phyloP scores from a whole-genome alignment of 2,329 filamentous ascomycete species.

The Phoma sp. region DNA sequence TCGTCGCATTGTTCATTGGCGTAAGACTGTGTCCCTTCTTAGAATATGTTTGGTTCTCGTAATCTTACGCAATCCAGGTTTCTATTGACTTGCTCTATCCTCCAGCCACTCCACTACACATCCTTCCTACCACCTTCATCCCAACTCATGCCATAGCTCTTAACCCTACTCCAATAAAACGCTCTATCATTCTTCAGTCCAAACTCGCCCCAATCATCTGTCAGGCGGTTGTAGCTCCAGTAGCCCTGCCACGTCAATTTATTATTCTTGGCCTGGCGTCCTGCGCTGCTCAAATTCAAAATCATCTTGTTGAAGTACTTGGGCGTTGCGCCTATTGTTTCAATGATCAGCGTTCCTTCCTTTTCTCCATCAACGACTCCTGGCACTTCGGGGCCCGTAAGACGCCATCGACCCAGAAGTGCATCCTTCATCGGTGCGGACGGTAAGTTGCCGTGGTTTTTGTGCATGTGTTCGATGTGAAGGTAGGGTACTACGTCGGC shows the following conservation, averaged over 20 bases:
- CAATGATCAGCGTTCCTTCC: slow-evolving; percentile 67
- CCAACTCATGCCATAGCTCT: slow-evolving; percentile 61
- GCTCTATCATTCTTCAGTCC: slow-evolving; percentile 66
- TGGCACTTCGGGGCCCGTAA: slow-evolving; percentile 59
- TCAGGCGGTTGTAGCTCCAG: slow-evolving; percentile 88
- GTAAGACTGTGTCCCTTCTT: too few relatives aligned
- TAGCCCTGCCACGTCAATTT: slow-evolving; percentile 89
- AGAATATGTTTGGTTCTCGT: too few relatives aligned
- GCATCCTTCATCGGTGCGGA: slow-evolving; percentile 72
- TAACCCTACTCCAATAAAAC: slow-evolving; percentile 69
- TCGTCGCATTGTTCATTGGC: too few relatives aligned
- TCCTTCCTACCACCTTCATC: slow-evolving; percentile 27
- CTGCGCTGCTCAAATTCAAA: slow-evolving; percentile 71
- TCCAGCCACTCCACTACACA: not conserved
- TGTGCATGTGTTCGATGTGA: slow-evolving; percentile 70
- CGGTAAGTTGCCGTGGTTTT: slow-evolving; percentile 52
- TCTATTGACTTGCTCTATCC: not conserved
- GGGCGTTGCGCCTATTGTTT: slow-evolving; percentile 80
- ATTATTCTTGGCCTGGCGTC: slow-evolving; percentile 73
- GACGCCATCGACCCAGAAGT: slow-evolving; percentile 69
- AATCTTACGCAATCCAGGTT: not conserved
- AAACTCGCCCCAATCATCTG: slow-evolving; percentile 91
- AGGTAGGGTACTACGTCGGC: slow-evolving; percentile 87
- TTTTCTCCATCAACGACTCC: slow-evolving; percentile 24
- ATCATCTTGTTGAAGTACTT: slow-evolving; percentile 90